Conservation (phyloP, 202 grass and related monocot genomes). For the Brachypodium distachyon region DNA sequence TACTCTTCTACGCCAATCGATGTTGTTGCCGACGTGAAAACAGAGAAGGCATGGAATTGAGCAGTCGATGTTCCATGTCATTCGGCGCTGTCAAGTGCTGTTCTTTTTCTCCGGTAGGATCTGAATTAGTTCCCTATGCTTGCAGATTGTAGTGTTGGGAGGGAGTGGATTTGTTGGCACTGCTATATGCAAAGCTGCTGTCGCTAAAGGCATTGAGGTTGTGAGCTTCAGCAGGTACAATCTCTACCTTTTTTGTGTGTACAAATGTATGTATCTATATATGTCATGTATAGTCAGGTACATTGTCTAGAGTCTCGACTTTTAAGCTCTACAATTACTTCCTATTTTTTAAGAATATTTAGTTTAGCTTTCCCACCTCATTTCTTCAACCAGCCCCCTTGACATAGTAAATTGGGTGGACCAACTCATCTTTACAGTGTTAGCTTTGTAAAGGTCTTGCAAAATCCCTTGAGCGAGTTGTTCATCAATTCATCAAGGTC, state of each 20-base stretch:
- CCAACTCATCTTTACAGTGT: neutral
- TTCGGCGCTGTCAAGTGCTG: neutral
- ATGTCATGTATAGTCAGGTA: neutral
- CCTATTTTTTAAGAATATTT: neutral
- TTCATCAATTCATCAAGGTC: neutral
- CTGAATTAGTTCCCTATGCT: neutral
- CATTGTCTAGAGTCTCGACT: too few species aligned
- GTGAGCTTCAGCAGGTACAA: slow-evolving; percentile 93
- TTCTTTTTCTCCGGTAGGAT: neutral
- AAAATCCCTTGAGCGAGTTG: neutral
- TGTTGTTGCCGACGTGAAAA: slow-evolving; percentile 80
- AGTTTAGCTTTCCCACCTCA: neutral
- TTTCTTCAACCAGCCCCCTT: neutral
- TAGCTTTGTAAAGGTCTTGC: neutral
- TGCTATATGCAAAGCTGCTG: slow-evolving; percentile 88
- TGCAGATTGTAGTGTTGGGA: slow-evolving; percentile 92
- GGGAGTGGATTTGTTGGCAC: slow-evolving; percentile 94
- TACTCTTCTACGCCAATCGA: slow-evolving; percentile 77
- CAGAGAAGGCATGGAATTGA: slow-evolving; percentile 58
- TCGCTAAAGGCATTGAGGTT: slow-evolving; percentile 83
- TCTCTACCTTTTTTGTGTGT: neutral
- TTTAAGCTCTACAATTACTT: too few species aligned
- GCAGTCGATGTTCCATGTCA: neutral
- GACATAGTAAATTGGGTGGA: neutral
- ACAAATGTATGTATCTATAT: neutral